phyloP scores from a whole-genome alignment of 768 basidiomycete genomes.

The Calocybe indica region DNA sequence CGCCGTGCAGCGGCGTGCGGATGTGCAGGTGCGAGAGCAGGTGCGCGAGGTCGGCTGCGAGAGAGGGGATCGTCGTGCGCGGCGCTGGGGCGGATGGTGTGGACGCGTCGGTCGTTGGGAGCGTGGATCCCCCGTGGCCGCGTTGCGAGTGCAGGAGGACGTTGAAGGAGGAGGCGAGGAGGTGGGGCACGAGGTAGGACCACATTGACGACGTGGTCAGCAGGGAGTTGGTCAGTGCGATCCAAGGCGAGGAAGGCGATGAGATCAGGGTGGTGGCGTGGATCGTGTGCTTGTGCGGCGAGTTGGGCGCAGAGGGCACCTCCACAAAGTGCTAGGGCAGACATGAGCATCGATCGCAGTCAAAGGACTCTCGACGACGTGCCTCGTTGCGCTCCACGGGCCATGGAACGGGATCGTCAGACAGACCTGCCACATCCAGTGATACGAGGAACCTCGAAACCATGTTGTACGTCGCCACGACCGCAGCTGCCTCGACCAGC shows the following conservation, averaged over 20 bases:
- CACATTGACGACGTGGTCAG: slow-evolving; percentile 45
- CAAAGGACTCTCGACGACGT: background rate
- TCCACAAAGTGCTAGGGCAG: slow-evolving; percentile 30
- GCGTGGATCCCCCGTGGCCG: slow-evolving; percentile 44
- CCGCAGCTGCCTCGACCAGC: slow-evolving; percentile 48
- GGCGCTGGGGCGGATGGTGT: background rate
- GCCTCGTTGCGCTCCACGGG: slow-evolving; percentile 42
- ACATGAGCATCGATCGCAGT: background rate
- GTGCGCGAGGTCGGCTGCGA: slow-evolving; percentile 38
- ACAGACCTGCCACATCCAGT: slow-evolving; percentile 52
- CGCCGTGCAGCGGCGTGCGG: slow-evolving; percentile 31
- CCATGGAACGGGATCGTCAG: slow-evolving; percentile 42
- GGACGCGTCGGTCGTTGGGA: slow-evolving; percentile 7
- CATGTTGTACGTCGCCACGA: slow-evolving; percentile 59
- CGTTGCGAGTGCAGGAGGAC: slow-evolving; percentile 46
- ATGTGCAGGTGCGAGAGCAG: slow-evolving; percentile 30
- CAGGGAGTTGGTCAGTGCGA: slow-evolving; percentile 46
- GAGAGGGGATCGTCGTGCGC: slow-evolving; percentile 33
- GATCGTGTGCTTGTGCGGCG: slow-evolving; percentile 22
- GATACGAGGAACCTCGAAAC: slow-evolving; percentile 62
- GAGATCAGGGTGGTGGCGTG: slow-evolving; percentile 36
- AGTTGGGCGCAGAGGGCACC: slow-evolving; percentile 24
- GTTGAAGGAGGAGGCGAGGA: slow-evolving; percentile 34
- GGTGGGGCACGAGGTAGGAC: slow-evolving; percentile 34
- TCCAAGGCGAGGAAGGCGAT: slow-evolving; percentile 38